Evolutionary conservation across 768 basidiomycete genomes (phyloP).

Genomic region (Rhodotorula paludigena): DNA sequence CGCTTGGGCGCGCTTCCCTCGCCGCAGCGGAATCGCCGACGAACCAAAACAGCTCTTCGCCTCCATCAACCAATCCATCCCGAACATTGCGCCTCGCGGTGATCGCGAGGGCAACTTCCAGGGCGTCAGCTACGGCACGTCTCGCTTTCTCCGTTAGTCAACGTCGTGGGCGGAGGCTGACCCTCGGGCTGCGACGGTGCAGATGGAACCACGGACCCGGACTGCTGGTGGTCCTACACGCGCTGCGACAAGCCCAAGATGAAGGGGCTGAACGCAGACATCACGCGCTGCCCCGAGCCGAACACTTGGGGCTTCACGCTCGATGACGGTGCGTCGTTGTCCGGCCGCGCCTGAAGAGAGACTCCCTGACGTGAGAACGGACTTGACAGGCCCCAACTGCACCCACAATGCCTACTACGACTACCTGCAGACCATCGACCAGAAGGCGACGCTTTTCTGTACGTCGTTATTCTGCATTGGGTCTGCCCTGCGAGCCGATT

Average conservation of each 20-base stretch:
- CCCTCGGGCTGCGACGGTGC: too few relatives aligned
- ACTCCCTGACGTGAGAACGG: not conserved
- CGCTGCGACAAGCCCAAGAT: conserved; percentile 44
- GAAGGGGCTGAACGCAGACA: conserved; percentile 42
- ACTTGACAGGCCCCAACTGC: conserved; percentile 43
- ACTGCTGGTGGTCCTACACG: conserved; percentile 49
- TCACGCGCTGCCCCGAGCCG: conserved; percentile 45
- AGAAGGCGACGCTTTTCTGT: conserved; percentile 48
- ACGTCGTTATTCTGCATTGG: not conserved
- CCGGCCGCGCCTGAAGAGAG: too few relatives aligned
- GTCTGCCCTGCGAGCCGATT: too few relatives aligned
- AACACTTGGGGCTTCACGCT: conserved; percentile 47
- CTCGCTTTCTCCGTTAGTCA: too few relatives aligned
- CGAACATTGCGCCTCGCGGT: conserved; percentile 44
- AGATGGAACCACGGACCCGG: conserved; percentile 44
- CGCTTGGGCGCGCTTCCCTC: too few relatives aligned
- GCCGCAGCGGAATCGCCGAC: conserved; percentile 36
- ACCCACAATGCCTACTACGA: conserved; percentile 49
- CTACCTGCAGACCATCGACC: conserved; percentile 43
- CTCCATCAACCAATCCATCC: conserved; percentile 43
- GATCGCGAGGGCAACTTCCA: conserved; percentile 45
- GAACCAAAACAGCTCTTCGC: conserved; percentile 45
- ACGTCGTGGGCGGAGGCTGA: too few relatives aligned
- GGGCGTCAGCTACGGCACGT: conserved; percentile 19
- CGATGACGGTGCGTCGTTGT: conserved; percentile 45